Evolutionary conservation across 2,329 filamentous ascomycete genomes (phyloP), one percentile per base, ranked within the genome.

Genomic region (Aspergillus sp.): DNA sequence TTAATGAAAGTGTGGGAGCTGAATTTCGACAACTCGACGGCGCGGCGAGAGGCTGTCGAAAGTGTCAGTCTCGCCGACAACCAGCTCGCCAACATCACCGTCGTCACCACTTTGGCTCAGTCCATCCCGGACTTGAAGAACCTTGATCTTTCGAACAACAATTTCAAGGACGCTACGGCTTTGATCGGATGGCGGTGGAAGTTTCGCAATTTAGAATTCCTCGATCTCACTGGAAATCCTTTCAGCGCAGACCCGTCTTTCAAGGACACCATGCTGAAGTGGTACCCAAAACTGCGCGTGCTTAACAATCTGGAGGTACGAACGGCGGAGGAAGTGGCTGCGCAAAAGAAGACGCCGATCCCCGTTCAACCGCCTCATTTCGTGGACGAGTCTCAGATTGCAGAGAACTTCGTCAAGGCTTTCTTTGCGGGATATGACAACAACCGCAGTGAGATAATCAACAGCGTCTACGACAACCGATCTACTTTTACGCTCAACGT

Each of bases 91-190:
- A 88, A 90, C 63, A 85, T 96, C 42, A 74, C 80, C 20, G 84
- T 89, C 55, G 89, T 98, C 54, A 91, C 89, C 54, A 83, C 87
- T 1, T 82, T 98, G 1, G 87, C 91, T 10, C 84, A 86, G 55
- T 92, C 90, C 0, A 90, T 98, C 56, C 92, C 93, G 0, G 89
- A 93, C 62, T 81, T 98, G 60, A 88, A 91, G 72, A 93, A 96
- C 65, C 85, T 99, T 12, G 94, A 97, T 66, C 84, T 98, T 26
- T 95, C 91, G 56, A 86, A 88, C 71, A 98, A 98, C 77, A 85
- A 87, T 46, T 86, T 99, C 67, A 81, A 83, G 59, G 86, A 85
- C 54, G 76, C 92, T 54, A 85, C 87, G 58, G 84, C 85, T 10
- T 76, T 99, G 51, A 84, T 87, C 55, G 84, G 82, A 32, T 97